These are phyloP conservation scores for Sclerotinia spermophila DNA, from an alignment of 2,329 filamentous ascomycete species.

Conservation along the genomic window DNA sequence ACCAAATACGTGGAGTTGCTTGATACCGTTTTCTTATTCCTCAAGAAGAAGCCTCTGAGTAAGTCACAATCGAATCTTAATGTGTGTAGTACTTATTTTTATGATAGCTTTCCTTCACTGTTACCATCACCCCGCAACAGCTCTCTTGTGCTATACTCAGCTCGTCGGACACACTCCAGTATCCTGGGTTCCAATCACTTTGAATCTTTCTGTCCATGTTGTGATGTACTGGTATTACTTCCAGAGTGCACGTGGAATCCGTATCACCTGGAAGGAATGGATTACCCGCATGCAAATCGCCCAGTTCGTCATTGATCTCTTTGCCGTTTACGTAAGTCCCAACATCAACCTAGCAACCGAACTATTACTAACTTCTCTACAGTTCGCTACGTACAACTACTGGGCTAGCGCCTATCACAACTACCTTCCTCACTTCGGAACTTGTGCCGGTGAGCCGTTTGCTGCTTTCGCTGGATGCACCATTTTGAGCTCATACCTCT, in stretches of 20 bases:
- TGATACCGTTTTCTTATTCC: constrained; percentile 93
- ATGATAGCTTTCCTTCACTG: constrained; percentile 84
- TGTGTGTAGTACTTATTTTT: not conserved
- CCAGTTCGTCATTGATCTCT: constrained; percentile 95
- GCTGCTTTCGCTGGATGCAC: constrained; percentile 88
- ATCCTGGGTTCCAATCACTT: constrained; percentile 88
- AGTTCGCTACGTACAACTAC: constrained; percentile 99
- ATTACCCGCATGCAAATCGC: constrained; percentile 96
- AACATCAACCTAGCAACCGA: no score
- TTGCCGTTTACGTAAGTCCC: constrained; percentile 44
- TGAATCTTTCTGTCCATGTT: constrained; percentile 92
- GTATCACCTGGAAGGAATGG: constrained; percentile 99
- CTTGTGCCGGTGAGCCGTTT: constrained; percentile 94
- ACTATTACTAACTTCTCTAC: constrained; percentile 57
- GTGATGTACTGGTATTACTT: constrained; percentile 99
- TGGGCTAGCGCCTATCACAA: constrained; percentile 88
- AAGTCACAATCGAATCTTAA: constrained; percentile 35
- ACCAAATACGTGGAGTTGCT: constrained; percentile 96
- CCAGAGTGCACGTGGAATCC: constrained; percentile 91
- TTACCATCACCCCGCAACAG: constrained; percentile 96
- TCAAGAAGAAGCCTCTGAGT: constrained; percentile 99
- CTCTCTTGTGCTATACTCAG: constrained; percentile 96
- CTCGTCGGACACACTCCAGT: constrained; percentile 88
- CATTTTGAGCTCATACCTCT: constrained; percentile 88
- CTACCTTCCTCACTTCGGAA: constrained; percentile 76